phyloP scores from a whole-genome alignment of 176 grass and related monocot genomes.

The Zizania latifolia region DNA sequence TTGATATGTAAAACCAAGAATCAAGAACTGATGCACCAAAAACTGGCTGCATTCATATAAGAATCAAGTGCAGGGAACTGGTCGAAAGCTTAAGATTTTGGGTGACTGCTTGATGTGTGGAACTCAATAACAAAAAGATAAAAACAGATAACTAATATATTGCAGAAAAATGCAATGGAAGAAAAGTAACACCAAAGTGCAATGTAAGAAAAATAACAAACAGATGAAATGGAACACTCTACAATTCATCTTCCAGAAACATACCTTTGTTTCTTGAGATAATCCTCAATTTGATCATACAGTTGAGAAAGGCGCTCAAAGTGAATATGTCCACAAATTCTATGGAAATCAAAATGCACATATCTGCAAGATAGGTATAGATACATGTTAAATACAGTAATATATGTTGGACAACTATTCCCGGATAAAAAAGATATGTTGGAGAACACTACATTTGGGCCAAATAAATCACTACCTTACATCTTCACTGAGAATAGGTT shows the following conservation, averaged over 20 bases:
- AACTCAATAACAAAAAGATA: neutral
- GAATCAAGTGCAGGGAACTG: neutral
- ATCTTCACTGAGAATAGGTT: conserved; percentile 78
- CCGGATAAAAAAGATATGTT: too few species aligned
- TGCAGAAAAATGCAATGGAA: neutral
- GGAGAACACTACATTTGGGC: conserved; percentile 4
- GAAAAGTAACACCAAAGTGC: conserved; percentile 18
- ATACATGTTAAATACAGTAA: conserved; percentile 19
- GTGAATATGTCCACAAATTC: conserved; percentile 86
- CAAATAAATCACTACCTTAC: conserved; percentile 53
- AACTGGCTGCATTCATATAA: neutral
- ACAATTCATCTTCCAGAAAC: conserved; percentile 11
- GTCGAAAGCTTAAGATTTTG: neutral
- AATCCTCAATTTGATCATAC: conserved; percentile 80
- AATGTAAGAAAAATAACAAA: conserved; percentile 8
- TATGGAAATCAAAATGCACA: conserved; percentile 94
- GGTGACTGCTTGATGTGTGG: neutral
- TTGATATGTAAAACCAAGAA: neutral
- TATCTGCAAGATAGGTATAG: conserved; percentile 52
- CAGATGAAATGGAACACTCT: neutral
- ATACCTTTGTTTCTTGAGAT: conserved; percentile 80
- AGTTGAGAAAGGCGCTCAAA: conserved; percentile 93
- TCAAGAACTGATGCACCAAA: neutral
- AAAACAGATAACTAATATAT: neutral
- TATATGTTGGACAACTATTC: neutral